A percentile compares a stretch with the other conserved stretches of the same genome.
phyloP scores from a whole-genome alignment of 257 asterid species.

The Solanum pinnatisectum region DNA sequence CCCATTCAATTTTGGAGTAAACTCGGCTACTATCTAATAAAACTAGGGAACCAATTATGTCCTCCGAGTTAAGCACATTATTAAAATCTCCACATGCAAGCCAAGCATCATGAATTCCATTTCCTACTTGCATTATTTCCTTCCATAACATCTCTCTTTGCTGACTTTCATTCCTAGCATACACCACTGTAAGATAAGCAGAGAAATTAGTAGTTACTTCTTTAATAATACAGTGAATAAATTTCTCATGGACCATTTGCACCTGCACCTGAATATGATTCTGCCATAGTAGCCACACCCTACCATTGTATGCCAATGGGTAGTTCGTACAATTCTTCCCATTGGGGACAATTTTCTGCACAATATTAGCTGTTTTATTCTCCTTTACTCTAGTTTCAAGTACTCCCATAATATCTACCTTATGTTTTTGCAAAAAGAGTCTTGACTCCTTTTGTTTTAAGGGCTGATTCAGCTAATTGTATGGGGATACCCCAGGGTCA shows the following conservation, averaged over 20 bases:
- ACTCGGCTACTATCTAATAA: neutral
- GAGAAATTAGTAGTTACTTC: neutral
- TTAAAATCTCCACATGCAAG: neutral
- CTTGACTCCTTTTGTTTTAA: neutral
- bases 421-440: no score
- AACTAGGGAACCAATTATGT: neutral
- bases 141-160: neutral
- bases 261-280: neutral
- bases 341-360: no score
- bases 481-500: neutral
- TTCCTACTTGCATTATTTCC: neutral
- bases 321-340: neutral
- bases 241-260: neutral
- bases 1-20: neutral
- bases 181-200: neutral
- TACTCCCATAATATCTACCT: neutral
- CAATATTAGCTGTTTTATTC: no score
- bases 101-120: neutral
- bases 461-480: neutral
- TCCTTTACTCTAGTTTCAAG: neutral
- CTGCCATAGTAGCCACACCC: neutral
- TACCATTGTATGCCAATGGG: neutral
- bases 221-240: neutral
- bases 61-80: no score
- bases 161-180: neutral